Evolutionary conservation across 192 early-diverging fungal genomes (phyloP).

Genomic region (Linnemannia elongata): DNA sequence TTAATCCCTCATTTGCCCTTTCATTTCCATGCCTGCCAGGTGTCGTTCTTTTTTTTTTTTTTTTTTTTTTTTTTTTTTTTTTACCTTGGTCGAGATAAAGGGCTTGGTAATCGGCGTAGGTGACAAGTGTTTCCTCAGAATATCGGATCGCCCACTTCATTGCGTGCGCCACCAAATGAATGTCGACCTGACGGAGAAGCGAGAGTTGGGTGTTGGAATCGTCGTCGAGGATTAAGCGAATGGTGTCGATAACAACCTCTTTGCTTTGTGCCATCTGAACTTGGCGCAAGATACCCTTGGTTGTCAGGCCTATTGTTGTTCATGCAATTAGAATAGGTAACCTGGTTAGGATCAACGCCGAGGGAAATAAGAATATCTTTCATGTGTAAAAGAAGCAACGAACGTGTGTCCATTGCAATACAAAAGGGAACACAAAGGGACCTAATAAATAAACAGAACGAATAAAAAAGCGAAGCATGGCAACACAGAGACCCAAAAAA

Average conservation of each 20-base stretch:
- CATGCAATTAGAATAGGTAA: not conserved
- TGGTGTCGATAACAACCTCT: conserved; percentile 29
- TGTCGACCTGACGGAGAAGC: conserved; percentile 39
- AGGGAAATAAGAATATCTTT: not conserved
- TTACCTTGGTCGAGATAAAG: conserved; percentile 57
- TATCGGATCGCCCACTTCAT: conserved; percentile 57
- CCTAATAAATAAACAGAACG: not conserved
- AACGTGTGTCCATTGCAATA: not conserved
- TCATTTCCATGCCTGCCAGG: not conserved
- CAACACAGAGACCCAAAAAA: not conserved
- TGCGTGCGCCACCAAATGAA: conserved; percentile 53
- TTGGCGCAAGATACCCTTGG: conserved; percentile 50
- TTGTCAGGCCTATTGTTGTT: conserved; percentile 33
- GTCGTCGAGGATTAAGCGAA: conserved; percentile 51
- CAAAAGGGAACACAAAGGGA: not conserved
- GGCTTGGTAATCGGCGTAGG: conserved; percentile 43
- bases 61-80: no score
- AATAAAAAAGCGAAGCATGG: not conserved
- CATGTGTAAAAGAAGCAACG: not conserved
- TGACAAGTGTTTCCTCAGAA: conserved; percentile 51
- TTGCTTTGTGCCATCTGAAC: conserved; percentile 40
- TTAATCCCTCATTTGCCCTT: not conserved
- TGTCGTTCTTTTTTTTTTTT: no score
- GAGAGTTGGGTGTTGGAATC: conserved; percentile 51
- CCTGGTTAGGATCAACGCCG: not conserved